These are phyloP conservation scores for Gynochthodes officinalis DNA, from an alignment of 257 asterid species.

Conservation along the genomic window DNA sequence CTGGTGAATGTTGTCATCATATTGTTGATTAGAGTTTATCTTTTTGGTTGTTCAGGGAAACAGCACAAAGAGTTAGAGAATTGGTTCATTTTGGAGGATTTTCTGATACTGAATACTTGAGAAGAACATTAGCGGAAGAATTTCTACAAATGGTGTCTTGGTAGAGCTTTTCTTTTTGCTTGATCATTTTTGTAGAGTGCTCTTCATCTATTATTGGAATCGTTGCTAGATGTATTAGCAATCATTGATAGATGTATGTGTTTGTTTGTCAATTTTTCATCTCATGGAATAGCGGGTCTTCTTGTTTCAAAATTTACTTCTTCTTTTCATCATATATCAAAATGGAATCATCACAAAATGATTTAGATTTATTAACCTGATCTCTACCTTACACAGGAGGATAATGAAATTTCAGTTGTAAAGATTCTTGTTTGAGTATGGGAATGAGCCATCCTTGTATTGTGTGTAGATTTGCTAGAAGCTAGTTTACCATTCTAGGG, in stretches of 20 bases:
- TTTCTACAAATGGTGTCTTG: constrained; percentile 74
- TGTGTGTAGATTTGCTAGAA: neutral
- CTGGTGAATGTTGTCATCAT: neutral
- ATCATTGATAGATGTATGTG: neutral
- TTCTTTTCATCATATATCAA: neutral
- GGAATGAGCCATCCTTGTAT: neutral
- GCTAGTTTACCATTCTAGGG: neutral
- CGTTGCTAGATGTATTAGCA: no score
- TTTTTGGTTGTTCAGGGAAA: constrained; percentile 53
- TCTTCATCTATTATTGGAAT: neutral
- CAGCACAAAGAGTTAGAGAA: constrained; percentile 59
- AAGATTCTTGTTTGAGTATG: neutral
- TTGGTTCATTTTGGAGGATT: constrained; percentile 86
- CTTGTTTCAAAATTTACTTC: neutral
- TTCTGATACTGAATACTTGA: constrained; percentile 67
- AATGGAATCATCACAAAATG: neutral
- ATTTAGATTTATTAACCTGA: neutral
- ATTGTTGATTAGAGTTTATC: constrained; percentile 16
- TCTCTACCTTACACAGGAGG: neutral
- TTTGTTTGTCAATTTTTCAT: no score
- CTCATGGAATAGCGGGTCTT: neutral
- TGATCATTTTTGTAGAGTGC: constrained; percentile 10
- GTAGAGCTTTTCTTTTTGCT: constrained; percentile 36
- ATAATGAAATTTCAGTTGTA: neutral
- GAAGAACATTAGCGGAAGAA: constrained; percentile 71